These are phyloP conservation scores for Coemansia sp. DNA, from an alignment of 192 early-diverging fungal species.

Conservation along the genomic window DNA sequence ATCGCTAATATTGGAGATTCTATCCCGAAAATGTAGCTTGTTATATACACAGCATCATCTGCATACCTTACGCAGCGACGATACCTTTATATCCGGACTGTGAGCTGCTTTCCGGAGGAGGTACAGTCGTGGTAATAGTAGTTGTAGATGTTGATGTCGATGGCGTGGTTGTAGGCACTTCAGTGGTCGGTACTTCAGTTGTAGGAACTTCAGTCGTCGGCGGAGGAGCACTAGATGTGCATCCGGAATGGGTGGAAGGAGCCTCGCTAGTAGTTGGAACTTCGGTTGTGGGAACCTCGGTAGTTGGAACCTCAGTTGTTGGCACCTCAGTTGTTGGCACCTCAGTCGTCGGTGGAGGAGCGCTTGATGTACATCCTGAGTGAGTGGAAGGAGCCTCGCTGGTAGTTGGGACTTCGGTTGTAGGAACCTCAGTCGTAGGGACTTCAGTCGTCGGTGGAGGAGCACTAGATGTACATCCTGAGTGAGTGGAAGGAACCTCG, in stretches of 20 bases:
- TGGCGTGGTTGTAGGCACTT: not conserved
- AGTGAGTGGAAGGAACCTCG: constrained; percentile 10
- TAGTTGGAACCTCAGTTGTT: not conserved
- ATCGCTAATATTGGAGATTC: not conserved
- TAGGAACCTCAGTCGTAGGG: constrained; percentile 21
- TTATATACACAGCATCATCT: not conserved
- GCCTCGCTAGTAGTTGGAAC: constrained; percentile 13
- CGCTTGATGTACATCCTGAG: constrained; percentile 3
- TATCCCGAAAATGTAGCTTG: not conserved
- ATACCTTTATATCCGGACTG: not conserved
- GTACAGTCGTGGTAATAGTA: constrained; percentile 38
- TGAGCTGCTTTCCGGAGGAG: constrained; percentile 9
- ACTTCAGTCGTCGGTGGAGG: not conserved
- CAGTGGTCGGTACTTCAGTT: constrained; percentile 2
- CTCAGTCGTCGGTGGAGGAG: not conserved
- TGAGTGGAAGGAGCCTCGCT: constrained; percentile 14
- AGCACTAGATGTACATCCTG: constrained; percentile 6
- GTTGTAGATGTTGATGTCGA: constrained; percentile 30
- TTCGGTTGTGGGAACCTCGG: constrained; percentile 10
- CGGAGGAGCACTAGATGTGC: not conserved
- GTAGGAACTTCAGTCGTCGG: constrained; percentile 2
- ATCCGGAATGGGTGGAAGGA: constrained; percentile 11
- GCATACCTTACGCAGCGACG: not conserved
- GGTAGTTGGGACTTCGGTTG: constrained; percentile 7
- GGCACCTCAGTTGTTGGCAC: constrained; percentile 16